These are phyloP conservation scores for Pulicaria dysenterica DNA, from an alignment of 129 eudicot species.

Conservation along the genomic window DNA sequence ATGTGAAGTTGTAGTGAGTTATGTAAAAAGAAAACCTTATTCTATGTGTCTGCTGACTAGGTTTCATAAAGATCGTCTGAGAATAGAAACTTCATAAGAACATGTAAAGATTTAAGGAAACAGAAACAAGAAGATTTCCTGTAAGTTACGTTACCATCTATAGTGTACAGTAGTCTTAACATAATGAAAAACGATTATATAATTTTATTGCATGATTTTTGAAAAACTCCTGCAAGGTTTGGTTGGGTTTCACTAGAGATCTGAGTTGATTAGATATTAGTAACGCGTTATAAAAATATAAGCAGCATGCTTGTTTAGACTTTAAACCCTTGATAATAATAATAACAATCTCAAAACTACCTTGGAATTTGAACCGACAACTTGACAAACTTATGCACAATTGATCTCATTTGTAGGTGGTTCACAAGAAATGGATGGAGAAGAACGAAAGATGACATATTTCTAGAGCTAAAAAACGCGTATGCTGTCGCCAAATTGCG, in stretches of 20 bases:
- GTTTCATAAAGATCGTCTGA: conserved; percentile 14
- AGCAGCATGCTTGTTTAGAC: conserved; percentile 15
- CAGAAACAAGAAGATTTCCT: neutral
- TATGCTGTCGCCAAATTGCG: conserved; percentile 81
- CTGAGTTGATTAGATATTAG: conserved; percentile 20
- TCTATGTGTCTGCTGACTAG: conserved; percentile 3
- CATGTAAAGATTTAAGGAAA: neutral
- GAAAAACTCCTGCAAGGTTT: conserved; percentile 3
- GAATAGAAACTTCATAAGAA: conserved; percentile 15
- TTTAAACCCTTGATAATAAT: conserved; percentile 6
- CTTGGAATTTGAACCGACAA: neutral
- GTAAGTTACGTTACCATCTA: conserved; percentile 4
- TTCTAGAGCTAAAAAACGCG: conserved; percentile 86
- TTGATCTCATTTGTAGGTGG: conserved; percentile 55
- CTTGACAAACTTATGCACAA: conserved; percentile 19
- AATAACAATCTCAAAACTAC: neutral
- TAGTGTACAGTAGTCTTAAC: conserved; percentile 12
- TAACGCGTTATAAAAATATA: conserved; percentile 17
- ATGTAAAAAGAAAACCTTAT: conserved; percentile 1
- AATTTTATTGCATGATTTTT: neutral
- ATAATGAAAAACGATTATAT: conserved; percentile 4
- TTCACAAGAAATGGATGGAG: conserved; percentile 93
- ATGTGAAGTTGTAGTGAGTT: conserved; percentile 2
- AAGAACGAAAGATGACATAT: conserved; percentile 84
- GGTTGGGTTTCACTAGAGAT: conserved; percentile 10